Percentiles rank a stretch among this genome's conserved stretches.
Evolutionary conservation across 257 asterid species (phyloP).

Genomic region (Linaria vulgaris): DNA sequence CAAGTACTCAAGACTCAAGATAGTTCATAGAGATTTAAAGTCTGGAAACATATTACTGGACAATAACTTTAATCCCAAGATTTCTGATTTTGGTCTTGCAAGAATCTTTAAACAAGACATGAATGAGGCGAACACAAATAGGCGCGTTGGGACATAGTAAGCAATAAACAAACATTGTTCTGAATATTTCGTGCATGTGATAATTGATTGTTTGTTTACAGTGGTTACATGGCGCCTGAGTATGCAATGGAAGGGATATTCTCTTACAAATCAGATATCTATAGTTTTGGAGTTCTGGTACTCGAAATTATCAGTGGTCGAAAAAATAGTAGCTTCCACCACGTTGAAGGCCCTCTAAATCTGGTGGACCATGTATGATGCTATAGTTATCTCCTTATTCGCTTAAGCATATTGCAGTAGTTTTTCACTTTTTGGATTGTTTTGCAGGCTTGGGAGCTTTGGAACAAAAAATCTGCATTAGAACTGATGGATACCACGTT

Average conservation of each 20-base stretch:
- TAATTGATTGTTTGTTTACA: background rate
- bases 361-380: conserved; percentile 43
- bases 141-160: conserved; percentile 40
- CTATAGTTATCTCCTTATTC: too few species aligned
- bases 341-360: conserved; percentile 33
- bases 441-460: conserved; percentile 44
- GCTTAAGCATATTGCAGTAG: background rate
- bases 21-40: conserved; percentile 45
- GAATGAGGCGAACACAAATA: conserved; percentile 35
- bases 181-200: background rate
- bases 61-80: conserved; percentile 47
- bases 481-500: conserved; percentile 34
- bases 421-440: background rate
- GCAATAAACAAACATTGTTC: conserved; percentile 5
- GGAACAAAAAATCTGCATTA: conserved; percentile 29
- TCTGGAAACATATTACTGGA: conserved; percentile 44
- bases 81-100: conserved; percentile 52
- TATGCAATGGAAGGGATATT: conserved; percentile 42
- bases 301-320: conserved; percentile 45
- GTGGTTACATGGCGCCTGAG: conserved; percentile 53
- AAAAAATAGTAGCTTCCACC: conserved; percentile 30
- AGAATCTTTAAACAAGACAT: background rate
- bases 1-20: conserved; percentile 40
- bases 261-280: conserved; percentile 48
- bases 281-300: conserved; percentile 41